Percentiles rank a stretch among this genome's conserved stretches.
These are phyloP conservation scores for Inonotus hispidus DNA, from an alignment of 1,284 basidiomycete species.

Conservation along the genomic window DNA sequence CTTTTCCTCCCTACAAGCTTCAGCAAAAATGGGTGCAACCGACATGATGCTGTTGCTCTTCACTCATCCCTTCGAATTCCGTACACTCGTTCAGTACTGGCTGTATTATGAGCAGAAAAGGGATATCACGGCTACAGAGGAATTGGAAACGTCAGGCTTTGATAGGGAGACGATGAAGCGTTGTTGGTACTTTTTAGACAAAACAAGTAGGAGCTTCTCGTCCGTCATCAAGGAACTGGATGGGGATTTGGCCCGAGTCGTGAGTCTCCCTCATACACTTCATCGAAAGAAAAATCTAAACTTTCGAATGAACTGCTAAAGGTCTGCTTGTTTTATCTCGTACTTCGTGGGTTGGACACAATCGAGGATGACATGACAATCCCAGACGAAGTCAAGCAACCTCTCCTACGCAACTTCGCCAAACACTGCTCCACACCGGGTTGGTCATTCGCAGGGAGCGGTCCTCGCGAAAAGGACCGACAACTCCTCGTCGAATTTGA, in stretches of 20 bases:
- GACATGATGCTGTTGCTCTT: conserved; percentile 53
- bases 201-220: conserved; percentile 87
- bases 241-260: conserved; percentile 88
- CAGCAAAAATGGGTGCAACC: conserved; percentile 29
- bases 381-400: conserved; percentile 81
- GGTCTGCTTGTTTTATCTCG: conserved; percentile 95
- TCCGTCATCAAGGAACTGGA: conserved; percentile 97
- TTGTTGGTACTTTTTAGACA: conserved; percentile 90
- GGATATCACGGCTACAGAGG: conserved; percentile 69
- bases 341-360: conserved; percentile 91
- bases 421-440: conserved; percentile 76
- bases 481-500: conserved; percentile 86
- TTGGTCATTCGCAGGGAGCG: conserved; percentile 83
- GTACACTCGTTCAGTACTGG: conserved; percentile 72
- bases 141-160: conserved; percentile 76
- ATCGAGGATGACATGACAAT: conserved; percentile 99
- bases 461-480: conserved; percentile 88
- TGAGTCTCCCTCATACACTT: conserved; percentile 42
- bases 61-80: conserved; percentile 75
- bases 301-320: conserved; percentile 26
- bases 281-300: neutral
- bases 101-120: conserved; percentile 75
- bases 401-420: conserved; percentile 82
- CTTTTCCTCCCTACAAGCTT: neutral
- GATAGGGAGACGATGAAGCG: conserved; percentile 79